Base-by-base conservation (phyloP, 2,329 filamentous ascomycete species). In the Sclerotinia nivalis region DNA sequence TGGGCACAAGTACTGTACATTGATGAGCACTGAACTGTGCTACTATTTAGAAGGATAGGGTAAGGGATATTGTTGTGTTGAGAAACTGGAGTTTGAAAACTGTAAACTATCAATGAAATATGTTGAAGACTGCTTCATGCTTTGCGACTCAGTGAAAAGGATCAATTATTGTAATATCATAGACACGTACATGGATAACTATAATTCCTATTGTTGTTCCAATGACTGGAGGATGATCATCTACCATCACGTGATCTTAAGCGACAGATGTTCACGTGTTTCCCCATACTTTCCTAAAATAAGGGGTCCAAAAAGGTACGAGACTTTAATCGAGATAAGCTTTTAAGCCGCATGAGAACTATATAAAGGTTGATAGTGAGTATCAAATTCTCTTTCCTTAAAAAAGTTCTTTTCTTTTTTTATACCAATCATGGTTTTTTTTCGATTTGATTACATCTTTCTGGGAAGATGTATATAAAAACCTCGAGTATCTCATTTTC, bases 321-420 rank as follows among this genome's bases (percentile, higher is more conserved):
- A 54, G 40, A 59, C 40, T 61, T 31, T 60, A 60, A 68, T 59
- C 40, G 15, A 56, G 47, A 70, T 74, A 74, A 74, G 72, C 68
- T 74, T 75, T 75, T 74, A 71, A 75, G 74, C 70, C 70, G 60
- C 70, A 71, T 68, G 31, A 49, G n/a, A 64, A 9, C 47, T 40
- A 65, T 55, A 47, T 70, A 64, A 65, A 31, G 52, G 55, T 28
- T 55, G 69, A 67, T n/a, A 37, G 64, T 52, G 69, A 66, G 60
- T 70, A 20, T 68, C 59, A 68, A 47, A 13, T 15, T 22, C 4
- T 64, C 34, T 52, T 25, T 50, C 31, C 15, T 15, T 3, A 5
- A 34, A 49, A 37, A 64, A 52, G 7, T 20, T 22, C 8, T 25
- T 37, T 47, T 22, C 7, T 50, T 45, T 58, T 22, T 47, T 15